phyloP scores from a whole-genome alignment of 73 alveolate species.

The Tetrahymena elliotti region DNA sequence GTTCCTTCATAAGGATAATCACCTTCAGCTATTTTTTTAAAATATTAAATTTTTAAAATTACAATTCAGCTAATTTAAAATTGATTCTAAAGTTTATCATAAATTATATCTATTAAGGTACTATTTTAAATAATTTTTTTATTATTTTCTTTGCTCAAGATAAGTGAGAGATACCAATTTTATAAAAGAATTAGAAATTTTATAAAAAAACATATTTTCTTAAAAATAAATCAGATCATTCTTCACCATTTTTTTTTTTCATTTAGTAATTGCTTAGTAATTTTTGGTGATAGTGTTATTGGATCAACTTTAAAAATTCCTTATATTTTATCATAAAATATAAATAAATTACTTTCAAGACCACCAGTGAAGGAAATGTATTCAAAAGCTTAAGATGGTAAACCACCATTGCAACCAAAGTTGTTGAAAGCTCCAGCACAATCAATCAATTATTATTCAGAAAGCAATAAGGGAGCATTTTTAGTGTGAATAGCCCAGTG shows the following conservation, averaged over 20 bases:
- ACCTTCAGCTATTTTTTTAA: not conserved
- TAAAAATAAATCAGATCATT: not conserved
- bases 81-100: not conserved
- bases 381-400: conserved; percentile 50
- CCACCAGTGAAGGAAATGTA: conserved; percentile 24
- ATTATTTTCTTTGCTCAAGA: too few relatives aligned
- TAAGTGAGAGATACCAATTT: not conserved
- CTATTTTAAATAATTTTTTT: too few relatives aligned
- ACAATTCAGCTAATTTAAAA: too few relatives aligned
- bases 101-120: not conserved
- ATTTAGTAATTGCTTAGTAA: too few relatives aligned
- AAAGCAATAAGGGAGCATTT: conserved; percentile 16
- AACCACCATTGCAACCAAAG: conserved; percentile 79
- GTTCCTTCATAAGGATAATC: not conserved
- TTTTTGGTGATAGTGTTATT: not conserved
- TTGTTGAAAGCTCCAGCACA: conserved; percentile 45
- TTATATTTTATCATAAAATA: not conserved
- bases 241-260: not conserved
- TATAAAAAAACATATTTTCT: too few relatives aligned
- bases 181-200: not conserved
- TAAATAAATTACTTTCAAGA: not conserved
- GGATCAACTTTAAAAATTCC: not conserved
- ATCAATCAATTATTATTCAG: conserved; percentile 78
- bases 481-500: conserved; percentile 41
- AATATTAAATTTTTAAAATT: too few relatives aligned